Evolutionary conservation across 352 stramenopile genomes (phyloP).

Genomic region (Halophytophthora batemanensis): DNA sequence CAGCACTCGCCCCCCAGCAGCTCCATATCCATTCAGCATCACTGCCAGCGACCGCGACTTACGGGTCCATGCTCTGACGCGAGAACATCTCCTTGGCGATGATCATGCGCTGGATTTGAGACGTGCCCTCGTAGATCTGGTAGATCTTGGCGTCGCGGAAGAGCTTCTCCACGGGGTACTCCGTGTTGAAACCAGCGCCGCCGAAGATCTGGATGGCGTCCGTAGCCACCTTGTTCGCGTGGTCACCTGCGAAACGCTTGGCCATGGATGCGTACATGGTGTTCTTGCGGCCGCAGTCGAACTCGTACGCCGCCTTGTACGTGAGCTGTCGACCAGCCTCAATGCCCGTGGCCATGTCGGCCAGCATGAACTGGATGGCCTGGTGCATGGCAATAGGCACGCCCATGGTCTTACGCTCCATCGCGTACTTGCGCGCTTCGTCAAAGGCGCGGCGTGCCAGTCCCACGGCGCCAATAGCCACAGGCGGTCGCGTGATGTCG

Average conservation of each 20-base stretch:
- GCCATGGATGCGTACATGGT: conserved; percentile 90
- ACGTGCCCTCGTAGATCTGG: conserved; percentile 92
- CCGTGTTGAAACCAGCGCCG: conserved; percentile 88
- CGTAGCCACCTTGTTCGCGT: conserved; percentile 82
- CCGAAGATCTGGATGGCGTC: conserved; percentile 91
- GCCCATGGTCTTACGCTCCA: conserved; percentile 89
- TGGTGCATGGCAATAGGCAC: conserved; percentile 82
- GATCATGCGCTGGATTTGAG: conserved; percentile 90
- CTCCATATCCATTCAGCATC: too few species aligned
- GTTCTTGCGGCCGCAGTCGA: conserved; percentile 88
- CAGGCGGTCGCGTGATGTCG: conserved; percentile 87
- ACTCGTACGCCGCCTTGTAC: conserved; percentile 89
- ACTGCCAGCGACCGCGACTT: too few species aligned
- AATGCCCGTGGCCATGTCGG: conserved; percentile 90
- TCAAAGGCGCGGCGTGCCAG: conserved; percentile 86
- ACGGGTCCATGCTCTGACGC: conserved; percentile 64
- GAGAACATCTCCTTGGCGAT: conserved; percentile 88
- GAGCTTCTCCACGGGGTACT: conserved; percentile 93
- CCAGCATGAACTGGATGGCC: conserved; percentile 88
- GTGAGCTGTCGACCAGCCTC: conserved; percentile 79
- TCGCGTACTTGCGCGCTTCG: conserved; percentile 83
- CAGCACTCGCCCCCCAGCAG: too few species aligned
- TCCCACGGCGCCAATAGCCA: conserved; percentile 85
- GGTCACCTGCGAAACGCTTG: conserved; percentile 87
- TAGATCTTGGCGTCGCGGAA: conserved; percentile 92